phyloP scores from a whole-genome alignment of 2,329 filamentous ascomycete genomes.

The Colletotrichum australisinense region DNA sequence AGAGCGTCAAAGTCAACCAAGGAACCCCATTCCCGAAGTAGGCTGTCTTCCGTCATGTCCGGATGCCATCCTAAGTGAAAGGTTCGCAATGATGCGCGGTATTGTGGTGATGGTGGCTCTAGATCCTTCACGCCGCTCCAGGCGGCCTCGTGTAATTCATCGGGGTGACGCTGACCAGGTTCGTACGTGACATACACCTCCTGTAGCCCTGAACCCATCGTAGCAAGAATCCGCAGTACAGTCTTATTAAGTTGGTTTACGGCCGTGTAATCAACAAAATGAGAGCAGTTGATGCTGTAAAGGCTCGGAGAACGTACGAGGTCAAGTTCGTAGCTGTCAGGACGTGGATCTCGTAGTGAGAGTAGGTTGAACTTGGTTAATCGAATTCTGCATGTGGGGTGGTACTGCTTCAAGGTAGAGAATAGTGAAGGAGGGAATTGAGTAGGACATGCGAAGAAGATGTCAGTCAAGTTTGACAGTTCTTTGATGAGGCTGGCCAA shows the following conservation, averaged over 20 bases:
- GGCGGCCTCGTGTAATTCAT: not conserved
- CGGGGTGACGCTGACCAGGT: not conserved
- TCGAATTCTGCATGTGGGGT: not conserved
- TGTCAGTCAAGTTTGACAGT: not conserved
- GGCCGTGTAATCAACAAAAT: not conserved
- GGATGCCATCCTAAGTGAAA: not conserved
- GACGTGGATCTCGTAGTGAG: not conserved
- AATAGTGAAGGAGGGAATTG: not conserved
- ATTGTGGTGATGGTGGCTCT: not conserved
- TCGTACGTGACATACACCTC: not conserved
- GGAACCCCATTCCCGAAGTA: not conserved
- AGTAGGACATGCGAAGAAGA: not conserved
- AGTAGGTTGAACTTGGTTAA: not conserved
- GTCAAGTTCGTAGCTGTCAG: not conserved
- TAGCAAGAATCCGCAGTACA: not conserved
- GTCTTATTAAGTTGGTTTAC: not conserved
- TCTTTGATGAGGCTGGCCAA: not conserved
- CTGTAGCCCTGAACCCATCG: not conserved
- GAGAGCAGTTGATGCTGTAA: not conserved
- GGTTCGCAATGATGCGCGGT: not conserved
- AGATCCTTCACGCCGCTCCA: not conserved
- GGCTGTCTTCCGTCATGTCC: not conserved
- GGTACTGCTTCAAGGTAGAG: not conserved
- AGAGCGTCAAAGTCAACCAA: not conserved
- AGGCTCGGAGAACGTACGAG: not conserved